Evolutionary conservation across 805 yeast genomes (phyloP), one percentile per base, ranked within the genome.

Genomic region (Candida rishiriensis): DNA sequence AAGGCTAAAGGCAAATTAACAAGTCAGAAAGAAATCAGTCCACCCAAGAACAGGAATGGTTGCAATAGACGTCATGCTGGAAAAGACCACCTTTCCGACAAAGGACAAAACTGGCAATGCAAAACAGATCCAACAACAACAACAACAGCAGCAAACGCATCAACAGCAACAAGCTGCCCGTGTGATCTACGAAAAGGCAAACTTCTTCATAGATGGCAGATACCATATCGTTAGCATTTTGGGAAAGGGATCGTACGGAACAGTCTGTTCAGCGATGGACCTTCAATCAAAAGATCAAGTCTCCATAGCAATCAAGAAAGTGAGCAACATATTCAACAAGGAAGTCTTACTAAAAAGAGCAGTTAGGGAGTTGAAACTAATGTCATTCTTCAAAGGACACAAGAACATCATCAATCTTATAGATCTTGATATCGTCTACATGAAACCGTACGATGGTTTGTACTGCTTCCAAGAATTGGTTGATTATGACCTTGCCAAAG

Each of bases 171-270:
- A 47, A 14, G 48, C 51, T 14, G 29, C 51, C 11, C 47, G 52
- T 12, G 63, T 66, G 3, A 66, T 73, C 8, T 75, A 69, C 52
- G 79, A 78, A 31, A 69, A 75, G 41, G 76, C 78, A 3, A 73
- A 80, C 43, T 86, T 88, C 60, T 78, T 77, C 37, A 68, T 85
- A 41, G 83, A 84, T 48, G 61, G 72, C 1, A 66, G 86, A 33
- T 88, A 86, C 61, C 69, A 73, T 41, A 68, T 86, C 13, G 63
- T 72, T 21, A 69, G 71, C 33, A 69, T 82, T 2, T 69, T 88
- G 42, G 96, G 96, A 0, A 82, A 82, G 57, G 96, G 96, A 0
- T 83, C 95, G 0, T 88, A 88, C 60, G 96, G 96, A 1, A 78
- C 82, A 0, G 96, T 88, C 3, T 86, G 93, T 51, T 79, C 87